Evolutionary conservation across 441 rosid species (phyloP).

Genomic region (Erodium moschatum): DNA sequence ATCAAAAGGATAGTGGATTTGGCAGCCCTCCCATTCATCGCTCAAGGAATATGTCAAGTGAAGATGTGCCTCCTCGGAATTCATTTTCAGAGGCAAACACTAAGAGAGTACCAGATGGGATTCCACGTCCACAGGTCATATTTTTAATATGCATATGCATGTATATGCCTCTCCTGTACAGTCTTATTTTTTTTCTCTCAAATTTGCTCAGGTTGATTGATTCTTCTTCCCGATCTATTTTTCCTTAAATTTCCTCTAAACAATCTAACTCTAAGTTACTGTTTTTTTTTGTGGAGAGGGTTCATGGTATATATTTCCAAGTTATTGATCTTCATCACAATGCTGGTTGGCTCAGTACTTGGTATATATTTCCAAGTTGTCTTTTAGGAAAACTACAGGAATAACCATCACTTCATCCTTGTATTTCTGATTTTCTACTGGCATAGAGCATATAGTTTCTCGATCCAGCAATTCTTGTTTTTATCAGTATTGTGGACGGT

Average conservation of each 20-base stretch:
- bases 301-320: too few species aligned
- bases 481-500: neutral
- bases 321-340: too few species aligned
- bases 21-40: slow-evolving; percentile 55
- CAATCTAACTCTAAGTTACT: neutral
- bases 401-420: neutral
- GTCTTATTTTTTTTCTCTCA: neutral
- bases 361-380: neutral
- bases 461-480: neutral
- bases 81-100: slow-evolving; percentile 34
- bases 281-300: neutral
- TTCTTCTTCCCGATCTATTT: too few species aligned
- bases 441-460: neutral
- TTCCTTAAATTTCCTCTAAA: neutral
- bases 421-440: neutral
- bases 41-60: slow-evolving; percentile 36
- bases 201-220: neutral
- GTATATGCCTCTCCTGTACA: neutral
- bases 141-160: neutral
- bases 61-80: slow-evolving; percentile 29
- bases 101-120: slow-evolving; percentile 36
- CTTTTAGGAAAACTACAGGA: neutral
- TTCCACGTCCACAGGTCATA: slow-evolving; percentile 52
- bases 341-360: too few species aligned
- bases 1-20: slow-evolving; percentile 39